Base-by-base conservation (phyloP, 805 yeast genomes). In the Spathaspora passalidarum region DNA sequence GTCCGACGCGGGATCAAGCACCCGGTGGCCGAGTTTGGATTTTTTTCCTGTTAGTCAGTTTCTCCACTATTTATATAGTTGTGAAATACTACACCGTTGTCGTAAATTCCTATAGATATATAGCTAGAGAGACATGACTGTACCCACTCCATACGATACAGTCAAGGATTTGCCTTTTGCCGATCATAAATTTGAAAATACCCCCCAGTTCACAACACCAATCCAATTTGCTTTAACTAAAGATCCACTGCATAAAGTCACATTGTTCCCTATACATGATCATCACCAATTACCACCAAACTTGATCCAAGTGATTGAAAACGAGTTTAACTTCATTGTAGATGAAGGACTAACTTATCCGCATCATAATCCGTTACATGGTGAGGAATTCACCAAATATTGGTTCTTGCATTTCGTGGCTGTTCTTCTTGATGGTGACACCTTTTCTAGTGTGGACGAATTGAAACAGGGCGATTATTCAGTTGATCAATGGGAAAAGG, bases 261-360 rank as follows among this genome's bases (percentile, higher is more conserved):
- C 91, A 0, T 64, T 88, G 1, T 66, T 81, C 41, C 90, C 91
- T 2, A 72, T 83, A 38, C 78, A 79, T 49, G 62, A 72, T 8
- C 46, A 69, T 2, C 52, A 59, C 0, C 74, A 73, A 18, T 63
- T 86, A 5, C 90, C 95, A 0, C 53, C 49, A 1, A 62, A 66
- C 0, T 64, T 89, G 18, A 49, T 83, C 4, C 62, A 69, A 1
- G 73, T 61, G 34, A 56, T 87, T 50, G 70, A 62, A 46, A 59
- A 65, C 2, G 78, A 80, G 47, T 79, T 86, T 68, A 87, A 86
- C 60, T 55, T 60, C 13, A 88, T 86, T 45, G 74, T 90, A 5
- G 86, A 77, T 26, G 79, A 73, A 37, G 97, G 97, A 4, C 65
- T 69, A 32, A 88, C 96, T 0, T 89, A 90, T 54, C 95, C 96